Percentiles rank a stretch among this genome's conserved stretches.
These are phyloP conservation scores for Calocera viscosa DNA, from an alignment of 768 basidiomycete species.

Conservation along the genomic window DNA sequence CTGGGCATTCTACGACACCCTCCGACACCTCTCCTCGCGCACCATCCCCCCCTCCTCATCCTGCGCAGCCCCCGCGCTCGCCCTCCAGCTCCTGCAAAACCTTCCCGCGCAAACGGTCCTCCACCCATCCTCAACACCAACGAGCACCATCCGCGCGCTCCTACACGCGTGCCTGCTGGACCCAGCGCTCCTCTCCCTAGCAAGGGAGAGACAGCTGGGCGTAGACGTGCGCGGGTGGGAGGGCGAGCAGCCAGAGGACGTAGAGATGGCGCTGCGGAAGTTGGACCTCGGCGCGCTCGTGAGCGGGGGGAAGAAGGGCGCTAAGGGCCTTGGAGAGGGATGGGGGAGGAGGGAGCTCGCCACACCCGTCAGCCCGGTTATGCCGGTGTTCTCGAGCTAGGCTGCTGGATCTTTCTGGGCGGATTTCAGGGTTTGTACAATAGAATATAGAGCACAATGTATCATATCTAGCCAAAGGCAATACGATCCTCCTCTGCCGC, in stretches of 20 bases:
- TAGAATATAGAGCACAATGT: neutral
- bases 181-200: neutral
- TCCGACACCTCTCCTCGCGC: neutral
- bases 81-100: neutral
- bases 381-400: neutral
- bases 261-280: neutral
- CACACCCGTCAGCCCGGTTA: neutral
- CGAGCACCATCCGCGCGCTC: neutral
- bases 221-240: neutral
- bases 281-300: neutral
- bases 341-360: neutral
- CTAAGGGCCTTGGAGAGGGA: neutral
- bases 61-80: neutral
- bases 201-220: neutral
- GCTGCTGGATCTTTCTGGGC: neutral
- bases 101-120: neutral
- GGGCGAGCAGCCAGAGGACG: neutral
- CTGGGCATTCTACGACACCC: neutral
- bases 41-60: neutral
- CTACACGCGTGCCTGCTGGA: neutral
- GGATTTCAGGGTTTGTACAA: neutral
- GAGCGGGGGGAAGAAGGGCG: neutral
- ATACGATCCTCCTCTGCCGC: no score
- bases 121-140: neutral
- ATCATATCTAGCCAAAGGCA: neutral